Evolutionary conservation across 805 yeast species (phyloP).

Genomic region (Debaryomyces tyrocola): DNA sequence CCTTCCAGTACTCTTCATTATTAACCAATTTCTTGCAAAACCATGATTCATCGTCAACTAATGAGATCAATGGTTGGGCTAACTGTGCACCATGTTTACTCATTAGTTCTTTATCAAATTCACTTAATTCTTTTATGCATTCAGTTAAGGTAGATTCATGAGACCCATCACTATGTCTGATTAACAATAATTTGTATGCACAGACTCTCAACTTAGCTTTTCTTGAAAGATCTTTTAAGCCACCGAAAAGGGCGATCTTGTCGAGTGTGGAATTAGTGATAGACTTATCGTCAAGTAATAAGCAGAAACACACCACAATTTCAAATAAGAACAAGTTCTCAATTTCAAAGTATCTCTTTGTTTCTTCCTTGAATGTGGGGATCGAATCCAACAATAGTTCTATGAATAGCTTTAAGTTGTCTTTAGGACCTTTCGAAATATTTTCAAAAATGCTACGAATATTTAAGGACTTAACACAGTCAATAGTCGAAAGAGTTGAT

Average conservation of each 20-base stretch:
- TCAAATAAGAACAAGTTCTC: slow-evolving; percentile 53
- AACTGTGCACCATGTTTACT: slow-evolving; percentile 44
- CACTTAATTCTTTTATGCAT: slow-evolving; percentile 20
- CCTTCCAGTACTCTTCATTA: slow-evolving; percentile 52
- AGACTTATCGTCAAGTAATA: slow-evolving; percentile 24
- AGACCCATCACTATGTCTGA: slow-evolving; percentile 32
- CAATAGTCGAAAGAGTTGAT: slow-evolving; percentile 75
- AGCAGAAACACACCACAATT: slow-evolving; percentile 34
- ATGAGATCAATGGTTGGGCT: slow-evolving; percentile 49
- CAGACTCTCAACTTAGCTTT: slow-evolving; percentile 42
- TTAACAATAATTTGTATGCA: slow-evolving; percentile 52
- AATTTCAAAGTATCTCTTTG: slow-evolving; percentile 44
- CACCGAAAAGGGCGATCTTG: slow-evolving; percentile 7
- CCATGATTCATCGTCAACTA: slow-evolving; percentile 47
- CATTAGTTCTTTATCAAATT: slow-evolving; percentile 41
- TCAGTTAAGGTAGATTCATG: slow-evolving; percentile 8
- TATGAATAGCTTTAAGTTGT: slow-evolving; percentile 34
- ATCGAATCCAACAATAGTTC: slow-evolving; percentile 24
- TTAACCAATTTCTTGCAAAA: slow-evolving; percentile 34
- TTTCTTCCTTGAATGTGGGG: slow-evolving; percentile 26
- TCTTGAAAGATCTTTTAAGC: slow-evolving; percentile 21
- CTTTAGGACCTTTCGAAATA: slow-evolving; percentile 37
- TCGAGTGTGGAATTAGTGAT: not conserved
- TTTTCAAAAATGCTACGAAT: slow-evolving; percentile 56
- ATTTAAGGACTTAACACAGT: slow-evolving; percentile 75